A percentile compares a stretch with the other conserved stretches of the same genome.
Evolutionary conservation across 345 rosid genomes (phyloP).

Genomic region (Eucalyptus cloeziana): DNA sequence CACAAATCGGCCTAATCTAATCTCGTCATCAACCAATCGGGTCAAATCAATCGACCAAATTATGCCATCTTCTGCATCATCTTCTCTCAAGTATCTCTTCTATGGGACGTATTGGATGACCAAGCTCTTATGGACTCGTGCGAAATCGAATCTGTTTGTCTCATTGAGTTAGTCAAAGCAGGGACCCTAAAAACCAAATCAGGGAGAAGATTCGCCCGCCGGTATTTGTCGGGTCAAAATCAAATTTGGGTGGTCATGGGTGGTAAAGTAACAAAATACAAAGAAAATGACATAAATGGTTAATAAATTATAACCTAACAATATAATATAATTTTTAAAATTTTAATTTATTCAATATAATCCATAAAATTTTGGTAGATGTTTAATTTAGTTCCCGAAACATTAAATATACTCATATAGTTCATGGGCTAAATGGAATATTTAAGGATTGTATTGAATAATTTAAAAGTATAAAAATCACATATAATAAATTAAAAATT

Average conservation of each 20-base stretch:
- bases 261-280: neutral
- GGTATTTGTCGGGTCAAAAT: neutral
- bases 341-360: too few relatives aligned
- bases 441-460: too few relatives aligned
- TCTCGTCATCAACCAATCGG: neutral
- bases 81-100: neutral
- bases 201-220: neutral
- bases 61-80: neutral
- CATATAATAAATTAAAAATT: too few relatives aligned
- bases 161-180: neutral
- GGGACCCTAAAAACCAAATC: neutral
- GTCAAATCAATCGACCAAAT: neutral
- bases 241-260: neutral
- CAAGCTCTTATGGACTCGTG: neutral
- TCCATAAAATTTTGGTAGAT: fast-evolving
- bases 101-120: neutral
- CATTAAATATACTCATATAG: too few relatives aligned
- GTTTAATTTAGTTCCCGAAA: too few relatives aligned
- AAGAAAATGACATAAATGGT: too few relatives aligned
- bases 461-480: too few relatives aligned
- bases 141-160: neutral
- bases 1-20: neutral
- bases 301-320: too few relatives aligned
- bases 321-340: too few relatives aligned
- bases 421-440: neutral